phyloP scores from a whole-genome alignment of 2,329 filamentous ascomycete genomes.

The Diaporthe citri region DNA sequence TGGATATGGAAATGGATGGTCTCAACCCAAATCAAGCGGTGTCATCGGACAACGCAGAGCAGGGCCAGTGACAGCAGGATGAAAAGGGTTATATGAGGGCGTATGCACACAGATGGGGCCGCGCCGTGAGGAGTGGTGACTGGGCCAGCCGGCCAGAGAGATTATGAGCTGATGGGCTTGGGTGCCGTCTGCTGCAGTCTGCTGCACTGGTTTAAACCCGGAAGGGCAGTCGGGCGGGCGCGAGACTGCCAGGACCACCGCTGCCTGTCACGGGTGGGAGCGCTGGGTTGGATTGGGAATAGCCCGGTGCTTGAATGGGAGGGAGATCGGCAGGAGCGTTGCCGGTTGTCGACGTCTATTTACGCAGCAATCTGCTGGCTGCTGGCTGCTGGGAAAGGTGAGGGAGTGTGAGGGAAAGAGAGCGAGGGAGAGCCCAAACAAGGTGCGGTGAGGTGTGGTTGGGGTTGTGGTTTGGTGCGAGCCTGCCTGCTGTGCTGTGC shows the following conservation, averaged over 20 bases:
- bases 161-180: slow-evolving; percentile 35
- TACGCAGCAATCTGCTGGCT: slow-evolving; percentile 33
- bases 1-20: slow-evolving; percentile 27
- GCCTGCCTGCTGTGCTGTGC: neutral
- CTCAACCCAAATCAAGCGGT: slow-evolving; percentile 33
- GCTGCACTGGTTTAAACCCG: slow-evolving; percentile 34
- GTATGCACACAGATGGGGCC: slow-evolving; percentile 31
- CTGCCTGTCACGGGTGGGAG: slow-evolving; percentile 29
- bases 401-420: neutral
- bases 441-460: neutral
- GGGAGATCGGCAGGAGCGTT: slow-evolving; percentile 28
- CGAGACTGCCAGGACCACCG: slow-evolving; percentile 21
- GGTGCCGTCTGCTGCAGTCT: slow-evolving; percentile 8
- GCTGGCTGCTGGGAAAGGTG: slow-evolving; percentile 23
- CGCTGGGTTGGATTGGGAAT: slow-evolving; percentile 26
- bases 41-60: slow-evolving; percentile 29
- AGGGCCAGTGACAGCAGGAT: slow-evolving; percentile 2
- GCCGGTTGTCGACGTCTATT: slow-evolving; percentile 23
- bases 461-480: neutral
- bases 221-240: slow-evolving; percentile 21
- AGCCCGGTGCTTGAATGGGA: slow-evolving; percentile 18
- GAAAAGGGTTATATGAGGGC: slow-evolving; percentile 29
- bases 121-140: slow-evolving; percentile 21
- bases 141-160: slow-evolving; percentile 25
- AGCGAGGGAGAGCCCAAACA: neutral